Evolutionary conservation across 306 rosid species (phyloP), one percentile per base, ranked within the genome.

Genomic region (Potentilla sterilis): DNA sequence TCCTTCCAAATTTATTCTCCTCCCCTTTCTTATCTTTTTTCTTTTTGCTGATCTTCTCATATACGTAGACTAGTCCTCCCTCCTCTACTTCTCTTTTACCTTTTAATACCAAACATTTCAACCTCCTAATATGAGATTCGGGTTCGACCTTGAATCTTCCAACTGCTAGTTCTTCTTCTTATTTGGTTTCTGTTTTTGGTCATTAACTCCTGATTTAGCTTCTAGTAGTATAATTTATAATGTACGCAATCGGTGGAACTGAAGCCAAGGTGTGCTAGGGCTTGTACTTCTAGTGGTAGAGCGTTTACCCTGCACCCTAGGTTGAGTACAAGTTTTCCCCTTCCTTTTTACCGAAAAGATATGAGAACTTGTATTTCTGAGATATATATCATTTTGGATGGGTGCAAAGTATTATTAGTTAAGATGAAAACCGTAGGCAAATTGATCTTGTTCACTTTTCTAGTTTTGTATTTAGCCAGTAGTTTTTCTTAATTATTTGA

Each of bases 11-110:
- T n/a, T n/a, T n/a, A n/a, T n/a, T n/a, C n/a, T n/a, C n/a, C n/a
- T n/a, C n/a, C n/a, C n/a, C n/a, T n/a, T n/a, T n/a, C 75, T 69
- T 68, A 78, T 73, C 79, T 48, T 7, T 61, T 32, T 28, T 28
- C 28, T 28, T 28, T 28, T 28, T 28, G 28, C 28, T 28, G 28
- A 28, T 28, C 28, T 28, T 28, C 28, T 28, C 28, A 28, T 28
- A 28, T 28, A 28, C 28, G 28, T 28, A 28, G 28, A 28, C 28
- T 37, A 59, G 19, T 67, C 13, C 7, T 51, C 34, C 55, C 67
- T 12, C 4, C 10, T 28, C 28, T 43, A 18, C 21, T 46, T 13
- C 40, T 22, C 15, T 13, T 40, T 28, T 15, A 2, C 16, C 75
- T 28, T 42, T 58, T 4, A 58, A 6, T 37, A 58, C 32, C 69